Base-by-base conservation (phyloP, 495 filamentous ascomycete species). In the Penicillium pulvis region DNA sequence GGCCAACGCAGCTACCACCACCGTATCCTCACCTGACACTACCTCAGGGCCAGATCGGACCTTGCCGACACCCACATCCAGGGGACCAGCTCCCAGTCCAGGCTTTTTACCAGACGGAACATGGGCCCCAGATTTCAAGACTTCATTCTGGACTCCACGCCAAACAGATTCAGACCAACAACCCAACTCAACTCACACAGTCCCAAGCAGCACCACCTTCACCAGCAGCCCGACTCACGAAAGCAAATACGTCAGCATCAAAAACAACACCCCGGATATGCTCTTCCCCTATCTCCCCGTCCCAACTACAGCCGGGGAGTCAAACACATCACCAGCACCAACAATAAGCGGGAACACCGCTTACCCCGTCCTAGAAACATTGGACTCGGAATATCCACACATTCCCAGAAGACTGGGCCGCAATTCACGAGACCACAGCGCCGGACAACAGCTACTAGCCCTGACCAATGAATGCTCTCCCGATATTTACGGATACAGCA, bases 401-500 rank as follows among this genome's bases (percentile, higher is more conserved):
- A 17, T 50, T 12, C 58, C 50, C 45, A 14, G 42, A n/a, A 67
- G 58, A 30, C 26, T 59, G 1, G 43, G 53, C 17, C 63, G 71
- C 48, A 62, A 59, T 26, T 69, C 68, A 2, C 70, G 59, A 5
- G 68, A 72, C 14, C 51, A 51, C 12, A 39, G 19, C 17, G 39
- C 49, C 5, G 47, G 47, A 5, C 65, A 66, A 26, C 70, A 69
- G n/a, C 43, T 70, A 14, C 23, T 69, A 23, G 59, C 60, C 3
- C 59, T 72, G 16, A 57, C 57, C 0, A 52, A 51, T 9, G 68
- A 69, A 24, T 65, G 63, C 43, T 52, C 65, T 2, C 54, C 70
- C 0, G 61, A 72, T 19, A 66, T 70, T 20, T 79, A 79, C 52
- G 67, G 66, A 26, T 79, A 79, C 53, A 68, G 59, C 56, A 71